Evolutionary conservation across 352 stramenopile species (phyloP).

Genomic region (Hyaloperonospora arabidopsidis): DNA sequence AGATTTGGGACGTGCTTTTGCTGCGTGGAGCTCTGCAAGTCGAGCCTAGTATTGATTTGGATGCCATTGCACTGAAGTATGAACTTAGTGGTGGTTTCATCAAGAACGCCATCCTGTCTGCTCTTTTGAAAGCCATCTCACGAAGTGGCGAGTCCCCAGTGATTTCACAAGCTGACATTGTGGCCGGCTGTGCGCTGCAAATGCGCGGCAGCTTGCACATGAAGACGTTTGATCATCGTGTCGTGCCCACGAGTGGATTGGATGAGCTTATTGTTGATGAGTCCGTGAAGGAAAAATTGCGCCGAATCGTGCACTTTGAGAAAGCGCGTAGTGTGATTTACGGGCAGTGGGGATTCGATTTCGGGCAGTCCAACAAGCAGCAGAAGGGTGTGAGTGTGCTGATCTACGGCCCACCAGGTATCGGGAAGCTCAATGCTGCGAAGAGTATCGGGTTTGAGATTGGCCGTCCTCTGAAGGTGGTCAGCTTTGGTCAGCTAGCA

Average conservation of each 20-base stretch:
- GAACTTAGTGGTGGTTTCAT: constrained; percentile 87
- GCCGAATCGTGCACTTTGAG: constrained; percentile 71
- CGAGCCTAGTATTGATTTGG: constrained; percentile 72
- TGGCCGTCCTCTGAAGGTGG: constrained; percentile 71
- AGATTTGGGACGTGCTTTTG: constrained; percentile 81
- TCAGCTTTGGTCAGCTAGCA: constrained; percentile 71
- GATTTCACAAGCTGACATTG: constrained; percentile 71
- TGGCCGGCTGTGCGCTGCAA: constrained; percentile 72
- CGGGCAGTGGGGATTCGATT: constrained; percentile 80
- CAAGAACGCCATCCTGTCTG: constrained; percentile 85
- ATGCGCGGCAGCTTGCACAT: constrained; percentile 85
- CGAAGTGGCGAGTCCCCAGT: constrained; percentile 46
- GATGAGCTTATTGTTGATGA: constrained; percentile 68
- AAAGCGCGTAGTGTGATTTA: constrained; percentile 83
- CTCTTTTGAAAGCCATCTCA: constrained; percentile 70
- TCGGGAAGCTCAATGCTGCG: constrained; percentile 68
- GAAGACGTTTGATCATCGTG: constrained; percentile 85
- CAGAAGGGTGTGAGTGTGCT: constrained; percentile 78
- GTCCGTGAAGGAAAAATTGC: constrained; percentile 55
- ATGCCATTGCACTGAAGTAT: constrained; percentile 80
- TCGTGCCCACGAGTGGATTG: constrained; percentile 66
- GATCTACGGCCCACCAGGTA: constrained; percentile 56
- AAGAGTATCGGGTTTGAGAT: constrained; percentile 83
- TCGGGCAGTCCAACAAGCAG: constrained; percentile 72
- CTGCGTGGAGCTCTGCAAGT: constrained; percentile 39